Conservation (phyloP, 2,329 filamentous ascomycete genomes). For the Corynespora cassiicola region DNA sequence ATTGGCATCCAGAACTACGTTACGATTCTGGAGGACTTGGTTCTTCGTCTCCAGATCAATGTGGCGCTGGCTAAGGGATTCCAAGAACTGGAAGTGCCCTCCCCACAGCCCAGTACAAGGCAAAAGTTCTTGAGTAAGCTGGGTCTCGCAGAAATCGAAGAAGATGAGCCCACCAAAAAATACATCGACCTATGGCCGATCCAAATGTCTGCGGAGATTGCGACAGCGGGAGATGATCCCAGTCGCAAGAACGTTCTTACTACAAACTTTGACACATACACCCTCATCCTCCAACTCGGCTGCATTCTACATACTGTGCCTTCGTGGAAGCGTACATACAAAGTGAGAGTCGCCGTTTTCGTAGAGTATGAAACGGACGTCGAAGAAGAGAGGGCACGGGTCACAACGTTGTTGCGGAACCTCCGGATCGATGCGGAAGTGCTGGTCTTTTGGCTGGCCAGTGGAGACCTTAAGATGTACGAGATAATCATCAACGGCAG, state of each 20-base stretch:
- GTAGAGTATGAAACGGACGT: slow-evolving; percentile 89
- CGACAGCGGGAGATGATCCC: slow-evolving; percentile 55
- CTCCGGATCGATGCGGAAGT: slow-evolving; percentile 81
- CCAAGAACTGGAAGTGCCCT: slow-evolving; percentile 74
- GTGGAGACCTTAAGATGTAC: slow-evolving; percentile 74
- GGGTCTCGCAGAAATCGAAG: slow-evolving; percentile 41
- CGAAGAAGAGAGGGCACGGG: slow-evolving; percentile 75
- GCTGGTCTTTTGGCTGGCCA: slow-evolving; percentile 81
- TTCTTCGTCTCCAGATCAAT: slow-evolving; percentile 80
- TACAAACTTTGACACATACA: slow-evolving; percentile 91
- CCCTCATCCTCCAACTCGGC: slow-evolving; percentile 84
- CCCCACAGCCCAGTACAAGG: slow-evolving; percentile 34
- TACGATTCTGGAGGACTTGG: slow-evolving; percentile 81
- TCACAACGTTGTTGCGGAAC: slow-evolving; percentile 78
- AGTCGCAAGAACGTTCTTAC: slow-evolving; percentile 70
- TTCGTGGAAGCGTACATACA: slow-evolving; percentile 77
- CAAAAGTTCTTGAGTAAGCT: slow-evolving; percentile 32
- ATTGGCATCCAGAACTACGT: slow-evolving; percentile 78
- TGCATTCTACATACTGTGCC: slow-evolving; percentile 84
- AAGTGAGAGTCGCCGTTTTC: slow-evolving; percentile 80
- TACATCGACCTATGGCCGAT: slow-evolving; percentile 92
- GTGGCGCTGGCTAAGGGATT: slow-evolving; percentile 86
- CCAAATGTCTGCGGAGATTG: slow-evolving; percentile 87
- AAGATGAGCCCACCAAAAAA: slow-evolving; percentile 70
- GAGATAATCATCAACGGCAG: slow-evolving; percentile 78